Evolutionary conservation across 2,329 filamentous ascomycete genomes (phyloP), one percentile per base, ranked within the genome.

Genomic region (Fusarium acutatum): DNA sequence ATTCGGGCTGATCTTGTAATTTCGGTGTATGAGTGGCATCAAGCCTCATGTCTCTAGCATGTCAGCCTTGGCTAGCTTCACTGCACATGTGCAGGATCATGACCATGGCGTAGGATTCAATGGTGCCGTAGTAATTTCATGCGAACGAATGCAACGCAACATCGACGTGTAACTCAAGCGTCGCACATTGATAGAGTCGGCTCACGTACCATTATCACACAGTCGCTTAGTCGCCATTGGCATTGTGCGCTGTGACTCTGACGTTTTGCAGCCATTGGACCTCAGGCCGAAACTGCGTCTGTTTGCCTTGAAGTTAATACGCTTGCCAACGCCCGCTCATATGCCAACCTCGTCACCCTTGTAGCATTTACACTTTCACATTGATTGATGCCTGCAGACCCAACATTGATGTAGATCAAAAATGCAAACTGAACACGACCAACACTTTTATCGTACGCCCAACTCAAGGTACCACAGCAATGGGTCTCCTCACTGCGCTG

Each of bases 1-100:
- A 61, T 18, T 35, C 24, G 64, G 10, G 44, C 40, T 62, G 34
- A 43, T 28, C 13, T 68, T 68, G 65, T 47, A 32, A 67, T 61
- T 61, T 67, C 63, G 63, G 46, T 62, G 65, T 54, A 37, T 18
- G 43, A 40, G 24, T 38, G 24, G 12, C 14, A 13, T 22, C 14
- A 15, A 30, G 40, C 35, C 64, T 62, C 30, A 20, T 2, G 30
- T 20, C 17, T 37, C 18, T 20, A 49, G 54, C n/a, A 28, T 13
- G 47, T 38, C 35, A 61, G 65, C 64, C 26, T 41, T 54, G 35
- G 15, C 20, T 26, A 54, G 34, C 35, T 40, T 28, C 8, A 22
- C 38, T 9, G 18, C 30, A 24, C 37, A 30, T 28, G 30, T 38
- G 40, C 13, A 67, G 18, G 47, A 61, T 26, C 22, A 17, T 20